These are phyloP conservation scores for Psilocybe tampanensis DNA, from an alignment of 768 basidiomycete genomes.

Conservation along the genomic window DNA sequence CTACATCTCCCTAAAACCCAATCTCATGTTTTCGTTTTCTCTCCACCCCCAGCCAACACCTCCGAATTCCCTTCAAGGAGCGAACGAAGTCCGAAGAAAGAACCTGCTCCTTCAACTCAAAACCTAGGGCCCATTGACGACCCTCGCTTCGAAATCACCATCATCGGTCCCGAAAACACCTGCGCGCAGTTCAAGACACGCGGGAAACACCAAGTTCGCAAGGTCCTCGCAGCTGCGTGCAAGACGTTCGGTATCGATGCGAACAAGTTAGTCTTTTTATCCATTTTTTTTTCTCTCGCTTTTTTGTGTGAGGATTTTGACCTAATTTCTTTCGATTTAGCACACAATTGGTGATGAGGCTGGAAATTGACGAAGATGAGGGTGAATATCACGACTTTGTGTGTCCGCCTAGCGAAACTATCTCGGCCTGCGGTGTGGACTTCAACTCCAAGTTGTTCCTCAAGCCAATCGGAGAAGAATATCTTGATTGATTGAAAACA, in stretches of 20 bases:
- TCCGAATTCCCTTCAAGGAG: background rate
- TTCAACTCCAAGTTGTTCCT: conserved; percentile 16
- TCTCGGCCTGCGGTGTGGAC: conserved; percentile 21
- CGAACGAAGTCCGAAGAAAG: conserved; percentile 1
- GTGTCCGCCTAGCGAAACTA: conserved; percentile 26
- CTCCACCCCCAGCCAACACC: background rate
- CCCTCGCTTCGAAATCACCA: conserved; percentile 30
- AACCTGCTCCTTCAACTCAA: background rate
- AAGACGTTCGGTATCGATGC: conserved; percentile 38
- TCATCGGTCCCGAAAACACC: conserved; percentile 23
- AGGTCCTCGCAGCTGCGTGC: conserved; percentile 43
- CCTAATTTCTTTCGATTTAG: conserved; percentile 10
- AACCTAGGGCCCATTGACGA: conserved; percentile 9
- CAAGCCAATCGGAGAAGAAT: conserved; percentile 4
- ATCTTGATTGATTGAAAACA: conserved; percentile 1
- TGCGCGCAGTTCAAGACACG: conserved; percentile 43
- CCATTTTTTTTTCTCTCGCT: background rate
- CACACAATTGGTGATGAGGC: conserved; percentile 16
- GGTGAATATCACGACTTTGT: conserved; percentile 12
- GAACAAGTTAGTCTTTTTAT: conserved; percentile 24
- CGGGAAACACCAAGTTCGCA: conserved; percentile 40
- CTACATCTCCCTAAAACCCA: too few species aligned
- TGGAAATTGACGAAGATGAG: conserved; percentile 16
- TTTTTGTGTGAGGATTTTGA: too few species aligned
- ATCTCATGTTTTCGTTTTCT: too few species aligned